These are phyloP conservation scores for Calonectria ilicicola DNA, from an alignment of 2,329 filamentous ascomycete species.

Conservation along the genomic window DNA sequence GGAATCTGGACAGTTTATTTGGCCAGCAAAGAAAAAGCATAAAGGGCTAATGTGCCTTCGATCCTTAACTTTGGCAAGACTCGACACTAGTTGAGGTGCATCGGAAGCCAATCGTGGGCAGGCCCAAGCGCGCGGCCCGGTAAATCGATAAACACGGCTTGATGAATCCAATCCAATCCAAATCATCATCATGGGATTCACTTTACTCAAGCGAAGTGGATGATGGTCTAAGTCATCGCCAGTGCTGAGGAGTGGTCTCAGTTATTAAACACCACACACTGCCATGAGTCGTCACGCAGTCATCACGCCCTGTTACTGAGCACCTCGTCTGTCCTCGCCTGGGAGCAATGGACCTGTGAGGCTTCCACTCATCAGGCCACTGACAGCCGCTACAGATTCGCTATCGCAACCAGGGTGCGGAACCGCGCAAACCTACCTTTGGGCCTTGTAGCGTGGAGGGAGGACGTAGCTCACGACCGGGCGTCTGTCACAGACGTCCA, in stretches of 20 bases:
- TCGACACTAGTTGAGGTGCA: not conserved
- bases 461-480: not conserved
- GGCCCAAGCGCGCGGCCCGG: not conserved
- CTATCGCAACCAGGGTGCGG: not conserved
- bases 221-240: not conserved
- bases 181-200: not conserved
- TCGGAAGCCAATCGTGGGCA: conserved; percentile 5
- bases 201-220: not conserved
- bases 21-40: not conserved
- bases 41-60: conserved; percentile 4
- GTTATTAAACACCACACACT: not conserved
- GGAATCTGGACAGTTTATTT: not conserved
- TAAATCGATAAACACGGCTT: not conserved
- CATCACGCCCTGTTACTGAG: not conserved
- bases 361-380: not conserved
- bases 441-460: not conserved
- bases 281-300: not conserved
- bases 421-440: not conserved
- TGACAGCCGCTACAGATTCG: not conserved
- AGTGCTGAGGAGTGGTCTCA: not conserved
- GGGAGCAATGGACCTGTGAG: too few species aligned
- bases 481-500: not conserved
- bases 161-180: not conserved
- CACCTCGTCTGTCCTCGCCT: too few species aligned
- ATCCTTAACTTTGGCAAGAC: not conserved